Conservation (phyloP, 2,329 filamentous ascomycete species). For the Xylariaceae sp. region DNA sequence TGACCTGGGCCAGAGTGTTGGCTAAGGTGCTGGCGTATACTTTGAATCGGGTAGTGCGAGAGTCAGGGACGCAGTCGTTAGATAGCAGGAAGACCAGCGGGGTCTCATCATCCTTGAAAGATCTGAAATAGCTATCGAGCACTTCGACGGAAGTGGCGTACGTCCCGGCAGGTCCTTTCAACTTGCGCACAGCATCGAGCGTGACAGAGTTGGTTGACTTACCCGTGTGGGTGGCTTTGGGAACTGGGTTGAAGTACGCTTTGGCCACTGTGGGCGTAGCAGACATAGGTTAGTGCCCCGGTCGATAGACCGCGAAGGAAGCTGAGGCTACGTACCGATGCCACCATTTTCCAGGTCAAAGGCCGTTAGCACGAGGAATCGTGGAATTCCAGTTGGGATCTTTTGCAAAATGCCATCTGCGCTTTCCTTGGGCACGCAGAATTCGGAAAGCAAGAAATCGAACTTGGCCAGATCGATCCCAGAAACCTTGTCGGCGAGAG, state of each 20-base stretch:
- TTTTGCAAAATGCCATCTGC: not conserved
- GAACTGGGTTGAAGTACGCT: slow-evolving; percentile 19
- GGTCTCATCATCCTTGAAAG: not conserved
- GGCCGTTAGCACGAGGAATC: slow-evolving; percentile 1
- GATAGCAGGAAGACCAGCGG: slow-evolving; percentile 14
- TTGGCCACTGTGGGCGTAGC: too few species aligned
- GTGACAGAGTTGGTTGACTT: slow-evolving; percentile 4
- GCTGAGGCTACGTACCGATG: too few species aligned
- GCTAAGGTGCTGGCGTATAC: slow-evolving; percentile 2
- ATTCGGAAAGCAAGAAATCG: slow-evolving; percentile 3
- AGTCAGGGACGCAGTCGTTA: slow-evolving; percentile 19
- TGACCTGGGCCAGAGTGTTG: slow-evolving; percentile 13
- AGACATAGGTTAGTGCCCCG: too few species aligned
- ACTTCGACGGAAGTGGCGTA: slow-evolving; percentile 3
- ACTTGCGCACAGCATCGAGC: slow-evolving; percentile 8
- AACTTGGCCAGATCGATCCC: slow-evolving; percentile 16
- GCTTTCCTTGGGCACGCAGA: slow-evolving; percentile 1
- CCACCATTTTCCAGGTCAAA: slow-evolving; percentile 22
- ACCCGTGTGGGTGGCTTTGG: not conserved
- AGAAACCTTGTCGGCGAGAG: not conserved
- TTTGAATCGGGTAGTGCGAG: slow-evolving; percentile 7
- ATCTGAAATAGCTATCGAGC: not conserved
- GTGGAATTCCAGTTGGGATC: slow-evolving; percentile 1
- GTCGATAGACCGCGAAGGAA: too few species aligned
- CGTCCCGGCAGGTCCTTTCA: slow-evolving; percentile 2